Evolutionary conservation across 441 rosid genomes (phyloP).

Genomic region (Erodium moschatum): DNA sequence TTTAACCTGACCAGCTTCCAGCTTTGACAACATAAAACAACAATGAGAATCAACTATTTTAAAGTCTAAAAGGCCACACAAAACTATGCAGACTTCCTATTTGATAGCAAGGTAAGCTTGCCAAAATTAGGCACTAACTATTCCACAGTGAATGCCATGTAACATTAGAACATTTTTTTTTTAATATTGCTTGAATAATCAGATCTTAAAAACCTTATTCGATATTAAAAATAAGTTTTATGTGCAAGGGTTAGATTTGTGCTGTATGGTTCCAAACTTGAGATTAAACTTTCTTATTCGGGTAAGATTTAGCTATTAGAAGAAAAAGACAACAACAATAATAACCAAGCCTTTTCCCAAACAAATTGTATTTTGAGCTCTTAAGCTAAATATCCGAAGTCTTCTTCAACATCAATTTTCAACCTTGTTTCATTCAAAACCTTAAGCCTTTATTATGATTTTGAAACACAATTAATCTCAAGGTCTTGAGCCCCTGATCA

Average conservation of each 20-base stretch:
- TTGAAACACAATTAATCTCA: not conserved
- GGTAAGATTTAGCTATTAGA: not conserved
- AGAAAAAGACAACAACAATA: not conserved
- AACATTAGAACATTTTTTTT: no score
- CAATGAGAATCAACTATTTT: not conserved
- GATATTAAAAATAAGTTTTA: no score
- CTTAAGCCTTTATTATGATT: not conserved
- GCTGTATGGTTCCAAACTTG: no score
- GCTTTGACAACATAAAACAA: constrained; percentile 20
- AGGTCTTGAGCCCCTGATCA: not conserved
- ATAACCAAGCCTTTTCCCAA: not conserved
- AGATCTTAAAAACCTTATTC: no score
- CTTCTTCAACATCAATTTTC: constrained; percentile 7
- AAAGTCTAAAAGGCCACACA: not conserved
- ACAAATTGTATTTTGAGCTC: not conserved
- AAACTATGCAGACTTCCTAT: not conserved
- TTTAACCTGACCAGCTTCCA: constrained; percentile 86
- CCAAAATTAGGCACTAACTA: no score
- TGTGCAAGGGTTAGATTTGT: no score
- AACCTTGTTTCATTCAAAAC: not conserved
- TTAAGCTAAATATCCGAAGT: not conserved
- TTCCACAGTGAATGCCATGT: no score
- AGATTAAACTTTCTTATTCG: no score
- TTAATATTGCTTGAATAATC: no score
- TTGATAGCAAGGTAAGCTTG: no score